These are phyloP conservation scores for Cruciata laevipes DNA, from an alignment of 257 asterid genomes.

Conservation along the genomic window DNA sequence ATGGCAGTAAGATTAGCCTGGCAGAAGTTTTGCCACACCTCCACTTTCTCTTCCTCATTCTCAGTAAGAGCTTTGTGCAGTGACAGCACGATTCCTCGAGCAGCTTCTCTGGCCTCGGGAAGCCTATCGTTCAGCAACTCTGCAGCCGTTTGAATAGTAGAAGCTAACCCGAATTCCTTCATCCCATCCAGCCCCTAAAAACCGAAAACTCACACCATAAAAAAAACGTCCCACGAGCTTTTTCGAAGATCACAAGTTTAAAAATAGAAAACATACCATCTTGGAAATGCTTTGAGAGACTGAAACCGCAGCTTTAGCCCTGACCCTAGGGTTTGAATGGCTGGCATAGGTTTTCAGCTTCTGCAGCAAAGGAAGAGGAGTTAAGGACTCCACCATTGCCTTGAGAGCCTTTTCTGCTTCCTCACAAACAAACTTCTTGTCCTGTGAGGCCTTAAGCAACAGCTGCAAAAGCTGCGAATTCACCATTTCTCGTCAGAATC, in stretches of 20 bases:
- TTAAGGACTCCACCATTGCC: conserved; percentile 56
- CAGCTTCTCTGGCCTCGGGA: conserved; percentile 93
- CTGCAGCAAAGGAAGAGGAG: conserved; percentile 67
- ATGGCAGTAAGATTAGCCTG: conserved; percentile 63
- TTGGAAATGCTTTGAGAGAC: conserved; percentile 60
- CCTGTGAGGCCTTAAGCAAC: conserved; percentile 83
- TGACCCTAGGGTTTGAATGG: conserved; percentile 65
- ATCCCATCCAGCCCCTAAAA: conserved; percentile 58
- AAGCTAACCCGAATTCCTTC: conserved; percentile 57
- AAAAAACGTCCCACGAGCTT: neutral
- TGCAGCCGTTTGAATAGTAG: conserved; percentile 45
- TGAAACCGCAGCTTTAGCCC: conserved; percentile 82
- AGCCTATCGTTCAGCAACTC: conserved; percentile 72
- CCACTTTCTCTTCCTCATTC: conserved; percentile 55
- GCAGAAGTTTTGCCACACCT: conserved; percentile 87
- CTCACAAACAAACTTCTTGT: conserved; percentile 94
- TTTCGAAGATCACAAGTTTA: neutral
- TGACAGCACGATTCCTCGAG: conserved; percentile 47
- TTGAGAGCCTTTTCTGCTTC: conserved; percentile 72
- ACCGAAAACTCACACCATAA: neutral
- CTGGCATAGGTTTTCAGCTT: conserved; percentile 46
- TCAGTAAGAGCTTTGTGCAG: conserved; percentile 42
- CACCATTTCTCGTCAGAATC: neutral
- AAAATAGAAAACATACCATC: conserved; percentile 43
- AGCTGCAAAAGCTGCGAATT: conserved; percentile 71